Conservation (phyloP, 306 rosid species). For the Medicago arabica region DNA sequence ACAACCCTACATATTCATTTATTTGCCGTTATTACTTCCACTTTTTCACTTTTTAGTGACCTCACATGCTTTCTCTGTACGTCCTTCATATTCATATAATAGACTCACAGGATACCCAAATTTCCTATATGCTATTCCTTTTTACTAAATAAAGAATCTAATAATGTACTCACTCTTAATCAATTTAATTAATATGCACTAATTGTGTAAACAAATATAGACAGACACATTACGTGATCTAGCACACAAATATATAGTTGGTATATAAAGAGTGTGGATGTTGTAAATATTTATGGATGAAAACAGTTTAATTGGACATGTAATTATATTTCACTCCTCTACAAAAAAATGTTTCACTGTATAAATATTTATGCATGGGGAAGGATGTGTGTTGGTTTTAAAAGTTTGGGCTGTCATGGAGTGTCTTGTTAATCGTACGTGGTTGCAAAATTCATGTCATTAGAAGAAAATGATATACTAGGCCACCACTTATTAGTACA, state of each 20-base stretch:
- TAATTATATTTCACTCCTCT: background rate
- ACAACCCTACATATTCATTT: conserved; percentile 46
- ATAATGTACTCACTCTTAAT: background rate
- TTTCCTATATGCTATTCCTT: background rate
- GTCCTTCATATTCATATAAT: background rate
- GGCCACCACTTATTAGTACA: too few relatives aligned
- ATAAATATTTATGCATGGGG: too few relatives aligned
- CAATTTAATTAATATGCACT: too few relatives aligned
- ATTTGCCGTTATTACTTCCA: conserved; percentile 49
- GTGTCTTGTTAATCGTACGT: background rate
- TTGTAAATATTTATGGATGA: too few relatives aligned
- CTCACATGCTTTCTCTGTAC: conserved; percentile 45
- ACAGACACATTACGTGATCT: too few relatives aligned
- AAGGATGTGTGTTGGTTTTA: background rate
- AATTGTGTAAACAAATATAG: too few relatives aligned
- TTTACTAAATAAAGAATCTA: background rate
- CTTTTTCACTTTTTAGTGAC: conserved; percentile 35
- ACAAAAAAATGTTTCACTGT: background rate
- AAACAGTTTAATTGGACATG: too few relatives aligned
- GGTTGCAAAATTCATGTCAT: background rate
- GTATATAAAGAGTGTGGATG: too few relatives aligned
- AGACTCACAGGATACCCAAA: conserved; percentile 6
- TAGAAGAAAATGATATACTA: background rate
- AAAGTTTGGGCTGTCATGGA: background rate
- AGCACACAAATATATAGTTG: too few relatives aligned